A percentile compares a stretch with the other conserved stretches of the same genome.
These are phyloP conservation scores for Prosopis cineraria DNA, from an alignment of 306 rosid species.

Conservation along the genomic window DNA sequence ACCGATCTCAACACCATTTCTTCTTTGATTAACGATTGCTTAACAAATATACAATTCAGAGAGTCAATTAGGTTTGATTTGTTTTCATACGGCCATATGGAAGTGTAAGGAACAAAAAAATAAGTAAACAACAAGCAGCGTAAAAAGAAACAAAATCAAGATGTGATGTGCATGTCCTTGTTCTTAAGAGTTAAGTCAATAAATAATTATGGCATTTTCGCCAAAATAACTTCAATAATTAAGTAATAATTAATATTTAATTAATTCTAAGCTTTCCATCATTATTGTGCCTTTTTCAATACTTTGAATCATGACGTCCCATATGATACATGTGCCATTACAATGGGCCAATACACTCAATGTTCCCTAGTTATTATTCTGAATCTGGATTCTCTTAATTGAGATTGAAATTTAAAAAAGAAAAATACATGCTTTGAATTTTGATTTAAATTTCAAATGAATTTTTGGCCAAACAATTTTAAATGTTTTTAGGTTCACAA, in stretches of 20 bases:
- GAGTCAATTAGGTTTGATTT: not conserved
- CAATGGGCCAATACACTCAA: not conserved
- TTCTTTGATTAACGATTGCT: not conserved
- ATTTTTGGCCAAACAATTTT: no score
- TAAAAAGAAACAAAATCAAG: not conserved
- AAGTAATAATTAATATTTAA: not conserved
- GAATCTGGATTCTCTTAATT: not conserved
- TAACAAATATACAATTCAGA: not conserved
- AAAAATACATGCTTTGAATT: not conserved
- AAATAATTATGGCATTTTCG: not conserved
- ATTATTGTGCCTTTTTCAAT: not conserved
- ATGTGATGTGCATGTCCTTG: not conserved
- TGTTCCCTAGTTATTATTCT: not conserved
- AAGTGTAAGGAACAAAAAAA: not conserved
- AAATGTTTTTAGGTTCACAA: no score
- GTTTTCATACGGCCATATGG: not conserved
- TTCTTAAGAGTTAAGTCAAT: slow-evolving; percentile 1
- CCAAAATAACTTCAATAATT: not conserved
- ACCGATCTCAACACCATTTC: no score
- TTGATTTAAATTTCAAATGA: not conserved
- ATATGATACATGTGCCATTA: not conserved
- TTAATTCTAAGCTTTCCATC: not conserved
- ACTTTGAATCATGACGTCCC: not conserved
- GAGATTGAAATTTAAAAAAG: not conserved
- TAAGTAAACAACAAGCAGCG: not conserved